These are phyloP conservation scores for Ogataea salicorniae DNA, from an alignment of 805 yeast genomes.

Conservation along the genomic window DNA sequence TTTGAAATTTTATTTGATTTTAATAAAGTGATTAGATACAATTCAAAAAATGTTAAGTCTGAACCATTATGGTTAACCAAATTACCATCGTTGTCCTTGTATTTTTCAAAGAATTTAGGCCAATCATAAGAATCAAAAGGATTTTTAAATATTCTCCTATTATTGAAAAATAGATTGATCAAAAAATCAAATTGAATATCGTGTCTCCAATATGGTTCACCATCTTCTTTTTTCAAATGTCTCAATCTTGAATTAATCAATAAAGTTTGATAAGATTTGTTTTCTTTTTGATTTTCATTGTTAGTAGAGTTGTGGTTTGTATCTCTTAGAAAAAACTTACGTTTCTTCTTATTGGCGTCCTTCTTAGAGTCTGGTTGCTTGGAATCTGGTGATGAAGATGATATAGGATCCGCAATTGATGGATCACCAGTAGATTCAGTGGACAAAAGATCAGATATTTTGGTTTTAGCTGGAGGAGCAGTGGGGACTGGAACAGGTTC, in stretches of 20 bases:
- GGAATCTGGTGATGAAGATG: not conserved
- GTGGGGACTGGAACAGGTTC: not conserved
- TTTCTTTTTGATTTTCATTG: slow-evolving; percentile 5
- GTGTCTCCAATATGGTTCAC: slow-evolving; percentile 83
- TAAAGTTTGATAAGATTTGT: slow-evolving; percentile 25
- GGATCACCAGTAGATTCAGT: not conserved
- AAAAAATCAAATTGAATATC: slow-evolving; percentile 86
- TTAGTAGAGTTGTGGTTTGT: not conserved
- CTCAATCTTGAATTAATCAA: slow-evolving; percentile 34
- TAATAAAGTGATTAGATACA: slow-evolving; percentile 77
- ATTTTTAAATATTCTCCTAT: slow-evolving; percentile 62
- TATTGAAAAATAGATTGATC: slow-evolving; percentile 56
- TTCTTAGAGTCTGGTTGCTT: slow-evolving; percentile 4
- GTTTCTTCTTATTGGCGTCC: slow-evolving; percentile 9
- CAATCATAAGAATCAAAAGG: slow-evolving; percentile 38
- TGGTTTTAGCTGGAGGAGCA: not conserved
- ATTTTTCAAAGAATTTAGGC: slow-evolving; percentile 26
- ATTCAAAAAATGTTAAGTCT: slow-evolving; percentile 71
- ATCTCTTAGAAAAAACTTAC: not conserved
- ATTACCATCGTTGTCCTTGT: slow-evolving; percentile 22
- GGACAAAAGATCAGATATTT: not conserved
- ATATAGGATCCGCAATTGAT: not conserved
- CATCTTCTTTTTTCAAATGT: slow-evolving; percentile 82
- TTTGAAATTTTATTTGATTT: slow-evolving; percentile 80
- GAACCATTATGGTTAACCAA: slow-evolving; percentile 29